phyloP scores from a whole-genome alignment of 163 green algal species.

The Chloroidium sp. region DNA sequence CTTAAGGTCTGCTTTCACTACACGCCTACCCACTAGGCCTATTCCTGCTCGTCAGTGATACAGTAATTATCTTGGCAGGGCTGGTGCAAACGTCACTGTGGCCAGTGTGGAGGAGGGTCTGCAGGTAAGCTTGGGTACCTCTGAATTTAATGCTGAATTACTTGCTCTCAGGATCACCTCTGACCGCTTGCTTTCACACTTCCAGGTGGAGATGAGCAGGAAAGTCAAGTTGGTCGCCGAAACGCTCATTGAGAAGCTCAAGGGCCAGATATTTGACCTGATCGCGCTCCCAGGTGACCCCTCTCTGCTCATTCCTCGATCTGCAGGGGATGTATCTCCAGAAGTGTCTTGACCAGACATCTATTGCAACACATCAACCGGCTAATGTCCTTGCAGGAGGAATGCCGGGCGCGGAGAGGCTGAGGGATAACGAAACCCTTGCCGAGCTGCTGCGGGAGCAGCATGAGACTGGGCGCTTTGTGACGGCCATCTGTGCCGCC shows the following conservation, averaged over 20 bases:
- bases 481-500: constrained; percentile 89
- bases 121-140: constrained; percentile 20
- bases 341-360: no score
- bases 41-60: no score
- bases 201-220: constrained; percentile 44
- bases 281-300: constrained; percentile 57
- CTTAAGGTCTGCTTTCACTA: no score
- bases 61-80: constrained; percentile 34
- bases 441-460: constrained; percentile 49
- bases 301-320: no score
- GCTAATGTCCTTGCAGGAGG: constrained; percentile 50
- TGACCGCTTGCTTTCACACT: background rate
- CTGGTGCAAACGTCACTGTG: constrained; percentile 77
- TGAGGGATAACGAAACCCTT: constrained; percentile 60
- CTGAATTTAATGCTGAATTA: background rate
- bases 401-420: constrained; percentile 86
- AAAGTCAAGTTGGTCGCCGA: constrained; percentile 83
- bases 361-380: no score
- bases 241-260: constrained; percentile 50
- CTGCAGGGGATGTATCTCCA: background rate
- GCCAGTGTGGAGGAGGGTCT: constrained; percentile 65
- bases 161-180: background rate
- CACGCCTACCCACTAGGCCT: no score
- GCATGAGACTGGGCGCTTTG: constrained; percentile 28
- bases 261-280: constrained; percentile 57